Evolutionary conservation across 495 filamentous ascomycete genomes (phyloP).

Genomic region (Xylaria sp.): DNA sequence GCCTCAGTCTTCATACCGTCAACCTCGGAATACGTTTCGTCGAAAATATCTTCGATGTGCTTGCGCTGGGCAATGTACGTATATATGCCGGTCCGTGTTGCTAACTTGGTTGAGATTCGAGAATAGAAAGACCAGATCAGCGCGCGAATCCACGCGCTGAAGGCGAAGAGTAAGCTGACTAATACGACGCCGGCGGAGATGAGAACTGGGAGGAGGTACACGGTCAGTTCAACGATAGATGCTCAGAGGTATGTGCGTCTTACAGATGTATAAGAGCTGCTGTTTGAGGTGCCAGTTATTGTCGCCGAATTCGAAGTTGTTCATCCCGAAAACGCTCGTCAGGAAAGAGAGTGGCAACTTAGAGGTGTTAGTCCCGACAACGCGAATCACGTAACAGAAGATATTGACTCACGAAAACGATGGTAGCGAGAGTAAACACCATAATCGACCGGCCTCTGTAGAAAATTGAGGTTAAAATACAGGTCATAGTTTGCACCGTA

Average conservation of each 20-base stretch:
- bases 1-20: not conserved
- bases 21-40: not conserved
- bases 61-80: not conserved
- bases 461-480: not conserved
- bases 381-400: not conserved
- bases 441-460: conserved; percentile 59
- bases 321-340: not conserved
- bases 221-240: conserved; percentile 9
- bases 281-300: conserved; percentile 20
- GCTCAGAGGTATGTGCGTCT: conserved; percentile 10
- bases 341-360: not conserved
- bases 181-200: conserved; percentile 46
- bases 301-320: not conserved
- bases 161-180: conserved; percentile 43
- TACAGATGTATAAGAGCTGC: conserved; percentile 48
- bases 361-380: not conserved
- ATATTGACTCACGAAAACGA: conserved; percentile 54
- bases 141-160: conserved; percentile 34
- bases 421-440: conserved; percentile 70
- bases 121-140: conserved; percentile 30
- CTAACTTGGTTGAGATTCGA: not conserved
- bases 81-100: conserved; percentile 32
- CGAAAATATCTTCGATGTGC: not conserved
- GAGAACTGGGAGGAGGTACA: conserved; percentile 27
- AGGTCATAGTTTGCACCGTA: not conserved